These are phyloP conservation scores for Rhizopogon roseolus DNA, from an alignment of 768 basidiomycete genomes.

Conservation along the genomic window DNA sequence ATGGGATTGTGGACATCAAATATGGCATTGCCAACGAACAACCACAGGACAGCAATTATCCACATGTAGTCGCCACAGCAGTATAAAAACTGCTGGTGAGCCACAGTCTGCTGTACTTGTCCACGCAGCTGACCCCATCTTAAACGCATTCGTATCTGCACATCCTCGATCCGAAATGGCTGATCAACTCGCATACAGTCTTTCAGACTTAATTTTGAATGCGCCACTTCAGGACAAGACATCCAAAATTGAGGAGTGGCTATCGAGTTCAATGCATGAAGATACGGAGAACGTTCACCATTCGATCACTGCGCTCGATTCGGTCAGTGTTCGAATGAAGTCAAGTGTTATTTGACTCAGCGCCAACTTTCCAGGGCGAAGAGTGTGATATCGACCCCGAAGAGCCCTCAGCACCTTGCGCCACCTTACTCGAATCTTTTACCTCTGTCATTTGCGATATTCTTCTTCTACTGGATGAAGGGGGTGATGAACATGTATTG, in stretches of 20 bases:
- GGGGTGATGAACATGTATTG: not conserved
- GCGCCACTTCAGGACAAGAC: not conserved
- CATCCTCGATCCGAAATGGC: slow-evolving; percentile 13
- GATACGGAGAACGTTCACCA: slow-evolving; percentile 17
- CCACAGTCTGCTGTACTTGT: not conserved
- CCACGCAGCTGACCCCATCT: slow-evolving; percentile 24
- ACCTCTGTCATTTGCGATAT: not conserved
- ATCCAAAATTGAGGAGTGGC: not conserved
- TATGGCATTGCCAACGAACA: not conserved
- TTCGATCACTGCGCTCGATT: slow-evolving; percentile 21
- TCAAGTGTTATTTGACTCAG: not conserved
- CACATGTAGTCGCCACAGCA: slow-evolving; percentile 1
- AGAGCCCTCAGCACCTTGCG: not conserved
- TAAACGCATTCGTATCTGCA: slow-evolving; percentile 1
- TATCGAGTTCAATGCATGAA: slow-evolving; percentile 18
- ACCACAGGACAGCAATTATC: no score
- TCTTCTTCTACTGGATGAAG: not conserved
- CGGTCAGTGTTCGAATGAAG: slow-evolving; percentile 11
- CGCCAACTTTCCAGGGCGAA: slow-evolving; percentile 8
- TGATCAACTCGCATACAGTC: slow-evolving; percentile 17
- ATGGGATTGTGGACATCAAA: slow-evolving; percentile 15
- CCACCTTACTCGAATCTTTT: not conserved
- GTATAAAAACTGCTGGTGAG: slow-evolving; percentile 17
- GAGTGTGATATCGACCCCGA: slow-evolving; percentile 3
- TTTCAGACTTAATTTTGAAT: slow-evolving; percentile 11